Conservation (phyloP, 371 early-diverging fungal genomes). For the Mortierella polycephala region DNA sequence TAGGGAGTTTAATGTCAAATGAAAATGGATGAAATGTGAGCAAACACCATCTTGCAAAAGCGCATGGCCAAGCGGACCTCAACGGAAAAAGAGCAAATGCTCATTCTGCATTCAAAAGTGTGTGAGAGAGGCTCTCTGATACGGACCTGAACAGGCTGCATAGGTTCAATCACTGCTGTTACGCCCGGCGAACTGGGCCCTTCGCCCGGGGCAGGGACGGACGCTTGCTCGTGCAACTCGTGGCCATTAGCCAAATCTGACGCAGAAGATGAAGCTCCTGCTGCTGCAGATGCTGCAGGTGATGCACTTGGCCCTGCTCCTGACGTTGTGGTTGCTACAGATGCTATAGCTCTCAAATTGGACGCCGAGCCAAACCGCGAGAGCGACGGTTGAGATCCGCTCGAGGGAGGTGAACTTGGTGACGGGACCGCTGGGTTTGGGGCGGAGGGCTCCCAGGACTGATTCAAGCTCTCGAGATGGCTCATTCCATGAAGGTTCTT, state of each 20-base stretch:
- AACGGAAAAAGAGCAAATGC: background rate
- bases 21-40: slow-evolving; percentile 3
- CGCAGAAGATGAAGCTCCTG: slow-evolving; percentile 4
- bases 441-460: slow-evolving; percentile 45
- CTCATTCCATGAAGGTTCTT: slow-evolving; percentile 12
- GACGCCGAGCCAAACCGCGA: slow-evolving; percentile 42
- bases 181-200: slow-evolving; percentile 25
- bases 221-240: background rate
- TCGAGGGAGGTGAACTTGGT: slow-evolving; percentile 11
- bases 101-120: slow-evolving; percentile 8
- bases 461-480: slow-evolving; percentile 42
- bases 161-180: slow-evolving; percentile 10
- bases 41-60: slow-evolving; percentile 1
- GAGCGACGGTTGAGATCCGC: slow-evolving; percentile 13
- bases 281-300: slow-evolving; percentile 12
- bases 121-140: slow-evolving; percentile 14
- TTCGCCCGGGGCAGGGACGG: slow-evolving; percentile 10
- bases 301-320: background rate
- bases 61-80: slow-evolving; percentile 1
- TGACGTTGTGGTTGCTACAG: slow-evolving; percentile 15
- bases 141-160: slow-evolving; percentile 25
- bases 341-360: slow-evolving; percentile 37
- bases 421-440: slow-evolving; percentile 15
- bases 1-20: slow-evolving; percentile 1
- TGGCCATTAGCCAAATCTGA: slow-evolving; percentile 7